These are phyloP conservation scores for Fusarium sp. DNA, from an alignment of 2,329 filamentous ascomycete species.

Conservation along the genomic window DNA sequence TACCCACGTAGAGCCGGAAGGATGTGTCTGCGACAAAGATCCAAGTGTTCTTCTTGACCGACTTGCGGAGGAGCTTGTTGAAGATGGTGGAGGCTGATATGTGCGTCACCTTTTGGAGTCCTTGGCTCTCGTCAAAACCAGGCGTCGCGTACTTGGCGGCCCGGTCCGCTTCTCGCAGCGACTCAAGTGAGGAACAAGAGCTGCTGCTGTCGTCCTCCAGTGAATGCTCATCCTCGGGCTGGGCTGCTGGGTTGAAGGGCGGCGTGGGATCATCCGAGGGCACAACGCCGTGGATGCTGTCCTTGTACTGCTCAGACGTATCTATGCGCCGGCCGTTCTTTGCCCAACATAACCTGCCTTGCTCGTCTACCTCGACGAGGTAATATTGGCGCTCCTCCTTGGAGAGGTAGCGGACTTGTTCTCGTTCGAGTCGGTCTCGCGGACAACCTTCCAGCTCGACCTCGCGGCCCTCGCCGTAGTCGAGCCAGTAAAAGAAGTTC, in stretches of 20 bases:
- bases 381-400: slow-evolving; percentile 84
- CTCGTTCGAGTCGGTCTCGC: slow-evolving; percentile 74
- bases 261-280: slow-evolving; percentile 67
- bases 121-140: slow-evolving; percentile 66
- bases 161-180: slow-evolving; percentile 64
- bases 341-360: slow-evolving; percentile 83
- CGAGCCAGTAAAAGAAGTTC: slow-evolving; percentile 95
- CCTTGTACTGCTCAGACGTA: slow-evolving; percentile 76
- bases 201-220: slow-evolving; percentile 40
- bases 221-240: slow-evolving; percentile 13
- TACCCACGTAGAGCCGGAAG: slow-evolving; percentile 85
- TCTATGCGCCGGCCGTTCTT: slow-evolving; percentile 82
- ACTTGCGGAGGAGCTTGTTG: slow-evolving; percentile 78
- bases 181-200: slow-evolving; percentile 53
- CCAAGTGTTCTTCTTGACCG: slow-evolving; percentile 88
- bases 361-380: slow-evolving; percentile 74
- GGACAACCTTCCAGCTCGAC: slow-evolving; percentile 76
- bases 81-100: slow-evolving; percentile 76
- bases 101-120: slow-evolving; percentile 63
- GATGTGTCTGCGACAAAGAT: slow-evolving; percentile 90
- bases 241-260: slow-evolving; percentile 50
- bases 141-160: slow-evolving; percentile 71
- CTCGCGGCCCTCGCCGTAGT: slow-evolving; percentile 76
- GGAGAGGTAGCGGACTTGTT: slow-evolving; percentile 83
- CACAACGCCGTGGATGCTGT: slow-evolving; percentile 79